Conservation (phyloP, 148 eudicot genomes). For the Cornus kousa region DNA sequence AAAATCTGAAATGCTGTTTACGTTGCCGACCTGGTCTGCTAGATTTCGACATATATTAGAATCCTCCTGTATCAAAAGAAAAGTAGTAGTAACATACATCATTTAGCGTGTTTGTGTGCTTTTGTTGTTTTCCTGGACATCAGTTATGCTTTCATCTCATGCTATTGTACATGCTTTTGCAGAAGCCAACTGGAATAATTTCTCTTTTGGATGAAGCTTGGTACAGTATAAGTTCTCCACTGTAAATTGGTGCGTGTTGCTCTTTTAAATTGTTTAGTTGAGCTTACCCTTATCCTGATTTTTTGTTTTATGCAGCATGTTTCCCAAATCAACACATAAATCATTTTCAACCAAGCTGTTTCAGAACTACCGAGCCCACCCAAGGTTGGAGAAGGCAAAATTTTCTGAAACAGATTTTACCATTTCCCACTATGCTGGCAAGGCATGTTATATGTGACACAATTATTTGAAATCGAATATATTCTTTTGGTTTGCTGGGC, state of each 20-base stretch:
- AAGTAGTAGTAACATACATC: neutral
- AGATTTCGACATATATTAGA: neutral
- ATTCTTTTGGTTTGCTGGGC: neutral
- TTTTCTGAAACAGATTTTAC: conserved; percentile 95
- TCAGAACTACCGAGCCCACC: conserved; percentile 72
- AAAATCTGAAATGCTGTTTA: neutral
- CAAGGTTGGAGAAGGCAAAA: conserved; percentile 84
- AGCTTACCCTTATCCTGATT: conserved; percentile 14
- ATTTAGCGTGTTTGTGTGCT: neutral
- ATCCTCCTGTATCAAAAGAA: neutral
- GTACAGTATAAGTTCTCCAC: conserved; percentile 36
- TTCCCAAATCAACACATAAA: conserved; percentile 93
- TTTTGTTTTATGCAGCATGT: conserved; percentile 66
- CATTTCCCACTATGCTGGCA: conserved; percentile 94
- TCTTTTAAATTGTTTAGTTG: conserved; percentile 1
- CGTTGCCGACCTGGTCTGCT: neutral
- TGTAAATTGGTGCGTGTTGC: conserved; percentile 24
- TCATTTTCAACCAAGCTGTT: conserved; percentile 90
- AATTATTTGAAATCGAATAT: conserved; percentile 4
- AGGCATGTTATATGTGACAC: conserved; percentile 39
- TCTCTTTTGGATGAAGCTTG: conserved; percentile 97
- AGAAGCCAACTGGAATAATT: conserved; percentile 97
- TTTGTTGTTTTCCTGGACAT: neutral
- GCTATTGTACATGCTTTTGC: conserved; percentile 30
- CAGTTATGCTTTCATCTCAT: conserved; percentile 10